phyloP scores from a whole-genome alignment of 164 flowering plant species.

The Liquidambar formosana region DNA sequence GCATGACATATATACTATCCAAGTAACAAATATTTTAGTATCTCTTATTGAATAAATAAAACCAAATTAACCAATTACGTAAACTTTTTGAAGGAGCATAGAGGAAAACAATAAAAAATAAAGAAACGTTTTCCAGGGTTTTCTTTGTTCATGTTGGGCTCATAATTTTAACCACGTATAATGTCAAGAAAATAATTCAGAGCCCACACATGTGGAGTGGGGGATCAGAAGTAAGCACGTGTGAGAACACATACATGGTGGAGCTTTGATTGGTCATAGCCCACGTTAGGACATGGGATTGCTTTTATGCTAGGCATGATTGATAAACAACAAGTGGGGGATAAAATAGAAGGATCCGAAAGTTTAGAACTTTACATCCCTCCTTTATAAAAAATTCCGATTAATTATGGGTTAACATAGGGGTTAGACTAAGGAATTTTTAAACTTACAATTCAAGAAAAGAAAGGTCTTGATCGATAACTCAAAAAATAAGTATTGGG shows the following conservation, averaged over 20 bases:
- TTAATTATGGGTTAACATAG: slow-evolving; percentile 5
- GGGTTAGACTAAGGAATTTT: no score
- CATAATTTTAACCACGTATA: background rate
- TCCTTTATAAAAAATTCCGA: background rate
- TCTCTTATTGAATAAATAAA: no score
- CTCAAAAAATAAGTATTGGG: no score
- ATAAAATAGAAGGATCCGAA: slow-evolving; percentile 1
- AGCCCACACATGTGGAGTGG: background rate
- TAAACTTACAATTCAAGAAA: no score
- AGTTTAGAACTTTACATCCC: slow-evolving; percentile 1
- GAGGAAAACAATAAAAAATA: no score
- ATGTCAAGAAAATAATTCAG: background rate
- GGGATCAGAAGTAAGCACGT: background rate
- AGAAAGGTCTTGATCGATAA: no score
- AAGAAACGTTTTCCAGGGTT: no score
- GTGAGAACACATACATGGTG: slow-evolving; percentile 2
- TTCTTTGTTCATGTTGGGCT: background rate
- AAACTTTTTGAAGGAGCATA: no score
- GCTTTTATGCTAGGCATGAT: slow-evolving; percentile 20
- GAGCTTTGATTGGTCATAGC: slow-evolving; percentile 9
- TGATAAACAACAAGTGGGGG: background rate
- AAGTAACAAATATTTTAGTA: no score
- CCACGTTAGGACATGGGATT: slow-evolving; percentile 15
- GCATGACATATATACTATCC: no score
- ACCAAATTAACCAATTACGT: no score